These are phyloP conservation scores for Penicillium expansum DNA, from an alignment of 2,329 filamentous ascomycete species.

Conservation along the genomic window DNA sequence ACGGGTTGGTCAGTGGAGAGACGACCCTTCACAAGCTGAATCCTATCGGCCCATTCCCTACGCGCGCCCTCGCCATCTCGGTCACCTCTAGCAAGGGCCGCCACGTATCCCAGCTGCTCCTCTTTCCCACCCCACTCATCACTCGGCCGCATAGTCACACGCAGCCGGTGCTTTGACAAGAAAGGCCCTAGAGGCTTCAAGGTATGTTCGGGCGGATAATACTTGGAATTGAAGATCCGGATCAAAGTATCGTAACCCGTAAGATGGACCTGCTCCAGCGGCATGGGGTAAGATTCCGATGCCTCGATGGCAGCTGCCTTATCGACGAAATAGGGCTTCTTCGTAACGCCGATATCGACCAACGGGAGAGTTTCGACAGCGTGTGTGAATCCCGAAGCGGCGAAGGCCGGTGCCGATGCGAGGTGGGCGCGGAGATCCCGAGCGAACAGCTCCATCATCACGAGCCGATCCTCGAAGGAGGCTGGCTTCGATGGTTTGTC, in stretches of 20 bases:
- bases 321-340: conserved; percentile 49
- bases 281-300: conserved; percentile 35
- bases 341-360: conserved; percentile 50
- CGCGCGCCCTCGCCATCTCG: conserved; percentile 38
- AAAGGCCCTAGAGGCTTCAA: conserved; percentile 43
- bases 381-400: neutral
- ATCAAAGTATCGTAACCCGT: conserved; percentile 51
- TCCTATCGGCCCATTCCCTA: conserved; percentile 44
- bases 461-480: conserved; percentile 48
- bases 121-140: conserved; percentile 41
- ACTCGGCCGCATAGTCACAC: conserved; percentile 45
- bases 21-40: conserved; percentile 43
- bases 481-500: conserved; percentile 57
- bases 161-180: conserved; percentile 43
- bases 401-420: conserved; percentile 12
- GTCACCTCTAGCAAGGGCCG: conserved; percentile 37
- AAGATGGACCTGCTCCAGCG: conserved; percentile 47
- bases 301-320: conserved; percentile 46
- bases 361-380: conserved; percentile 23
- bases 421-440: conserved; percentile 40
- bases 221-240: conserved; percentile 49
- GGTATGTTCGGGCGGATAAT: conserved; percentile 47
- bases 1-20: conserved; percentile 36
- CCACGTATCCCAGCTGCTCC: conserved; percentile 41
- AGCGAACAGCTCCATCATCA: conserved; percentile 51